These are phyloP conservation scores for Sphenostylis stenocarpa DNA, from an alignment of 306 rosid genomes.

Conservation along the genomic window DNA sequence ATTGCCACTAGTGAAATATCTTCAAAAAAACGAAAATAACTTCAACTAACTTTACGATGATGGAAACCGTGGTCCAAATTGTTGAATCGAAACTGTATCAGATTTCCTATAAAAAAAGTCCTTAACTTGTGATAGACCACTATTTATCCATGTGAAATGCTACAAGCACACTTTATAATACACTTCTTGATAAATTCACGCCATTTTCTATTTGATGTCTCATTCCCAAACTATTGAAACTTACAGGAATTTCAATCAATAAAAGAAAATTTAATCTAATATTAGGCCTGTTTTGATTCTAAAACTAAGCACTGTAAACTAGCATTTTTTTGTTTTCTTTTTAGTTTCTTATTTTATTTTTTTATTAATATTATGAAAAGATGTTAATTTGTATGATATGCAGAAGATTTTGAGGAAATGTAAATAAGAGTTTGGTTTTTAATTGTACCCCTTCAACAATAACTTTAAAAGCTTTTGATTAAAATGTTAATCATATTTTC, in stretches of 20 bases:
- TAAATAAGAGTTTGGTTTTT: slow-evolving; percentile 26
- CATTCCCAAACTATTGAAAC: neutral
- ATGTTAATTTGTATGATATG: neutral
- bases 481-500: slow-evolving; percentile 8
- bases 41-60: neutral
- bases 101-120: neutral
- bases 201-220: neutral
- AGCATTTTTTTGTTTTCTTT: neutral
- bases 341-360: slow-evolving; percentile 7
- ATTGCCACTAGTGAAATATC: slow-evolving; percentile 15
- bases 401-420: slow-evolving; percentile 15
- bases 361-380: slow-evolving; percentile 11
- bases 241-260: neutral
- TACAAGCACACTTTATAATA: neutral
- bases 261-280: neutral
- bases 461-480: slow-evolving; percentile 10
- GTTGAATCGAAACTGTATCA: slow-evolving; percentile 18
- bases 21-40: neutral
- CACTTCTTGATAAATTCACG: neutral
- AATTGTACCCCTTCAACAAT: slow-evolving; percentile 6
- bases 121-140: slow-evolving; percentile 5
- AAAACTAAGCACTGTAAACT: neutral
- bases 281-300: slow-evolving; percentile 6
- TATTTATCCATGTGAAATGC: neutral
- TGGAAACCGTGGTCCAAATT: neutral